Base-by-base conservation (phyloP, 306 rosid genomes). In the Cucumis hystrix region DNA sequence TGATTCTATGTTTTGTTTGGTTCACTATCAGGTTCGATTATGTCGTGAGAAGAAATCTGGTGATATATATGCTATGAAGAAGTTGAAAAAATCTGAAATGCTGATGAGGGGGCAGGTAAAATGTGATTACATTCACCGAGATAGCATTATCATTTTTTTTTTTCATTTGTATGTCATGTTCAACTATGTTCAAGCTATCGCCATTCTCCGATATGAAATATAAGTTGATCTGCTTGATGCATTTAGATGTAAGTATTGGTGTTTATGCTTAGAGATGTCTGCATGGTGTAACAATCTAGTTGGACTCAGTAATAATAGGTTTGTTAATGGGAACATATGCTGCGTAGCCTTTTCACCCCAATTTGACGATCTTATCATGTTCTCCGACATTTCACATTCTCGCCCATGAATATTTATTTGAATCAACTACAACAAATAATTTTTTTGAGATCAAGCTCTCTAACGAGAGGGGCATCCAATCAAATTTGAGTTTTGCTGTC, bases 71-170 rank as follows among this genome's bases (percentile, higher is more conserved):
- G 91, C 91, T 73, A 87, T 87, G 91, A 87, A 87, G 77, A 87
- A 87, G 83, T 67, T 87, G 83, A 87, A 85, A 85, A 87, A 87
- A 77, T 87, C 89, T 17, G 91, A 87, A 87, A 87, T 87, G 91
- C 87, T 87, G 79, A 87, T 87, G 80, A 79, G 91, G 72, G 91
- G 91, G 28, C 91, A 87, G 89, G 91, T 85, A 79, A 79, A 54
- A 68, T 66, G 58, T 67, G 58, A 81, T 25, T 51, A 5, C 35
- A 49, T 49, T 30, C 14, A 25, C 16, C 77, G 0, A 35, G 16
- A 51, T 51, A 15, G 23, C 11, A 51, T 28, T 74, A 33, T 35
- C 72, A 65, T 1, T 39, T 66, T 21, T 25, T 21, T 25, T 69
- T 47, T 6, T 23, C 16, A 56, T 0, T 15, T 59, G 30, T 35